Percentiles rank a stretch among this genome's conserved stretches.
Conservation (phyloP, 2,329 filamentous ascomycete species). For the Nectriaceae sp. region DNA sequence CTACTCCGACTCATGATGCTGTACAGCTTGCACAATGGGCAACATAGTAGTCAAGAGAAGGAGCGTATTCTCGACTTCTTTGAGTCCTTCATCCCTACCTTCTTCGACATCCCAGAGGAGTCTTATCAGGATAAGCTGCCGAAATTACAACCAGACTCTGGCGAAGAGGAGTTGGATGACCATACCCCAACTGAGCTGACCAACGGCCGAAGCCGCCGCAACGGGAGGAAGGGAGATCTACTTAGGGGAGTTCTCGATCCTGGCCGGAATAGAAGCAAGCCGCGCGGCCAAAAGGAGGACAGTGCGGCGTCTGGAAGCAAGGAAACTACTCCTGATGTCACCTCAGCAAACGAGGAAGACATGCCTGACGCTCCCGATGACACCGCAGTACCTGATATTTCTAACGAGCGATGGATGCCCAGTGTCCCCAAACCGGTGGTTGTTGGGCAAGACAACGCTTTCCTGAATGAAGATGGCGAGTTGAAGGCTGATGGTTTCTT, state of each 20-base stretch:
- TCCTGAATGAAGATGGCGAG: constrained; percentile 60
- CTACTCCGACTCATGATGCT: constrained; percentile 64
- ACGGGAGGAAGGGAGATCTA: constrained; percentile 77
- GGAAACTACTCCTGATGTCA: constrained; percentile 83
- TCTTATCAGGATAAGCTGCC: constrained; percentile 66
- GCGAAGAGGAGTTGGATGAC: constrained; percentile 78
- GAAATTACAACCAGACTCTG: constrained; percentile 69
- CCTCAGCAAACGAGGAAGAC: constrained; percentile 78
- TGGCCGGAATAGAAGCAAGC: constrained; percentile 68
- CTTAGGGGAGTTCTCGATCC: constrained; percentile 85
- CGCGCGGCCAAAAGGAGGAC: constrained; percentile 75
- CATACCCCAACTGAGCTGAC: constrained; percentile 69
- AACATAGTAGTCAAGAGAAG: constrained; percentile 72
- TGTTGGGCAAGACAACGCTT: constrained; percentile 52
- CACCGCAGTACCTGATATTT: constrained; percentile 59
- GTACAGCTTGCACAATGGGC: constrained; percentile 67
- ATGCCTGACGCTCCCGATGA: constrained; percentile 64
- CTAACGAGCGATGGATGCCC: constrained; percentile 67
- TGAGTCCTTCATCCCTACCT: constrained; percentile 72
- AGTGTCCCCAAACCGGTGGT: constrained; percentile 58
- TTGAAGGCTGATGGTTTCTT: constrained; percentile 80
- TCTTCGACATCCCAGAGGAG: constrained; percentile 75
- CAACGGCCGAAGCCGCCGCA: constrained; percentile 68
- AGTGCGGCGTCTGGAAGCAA: constrained; percentile 79
- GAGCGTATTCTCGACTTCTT: constrained; percentile 75